Evolutionary conservation across 257 asterid species (phyloP).

Genomic region (Fraxinus pennsylvanica): DNA sequence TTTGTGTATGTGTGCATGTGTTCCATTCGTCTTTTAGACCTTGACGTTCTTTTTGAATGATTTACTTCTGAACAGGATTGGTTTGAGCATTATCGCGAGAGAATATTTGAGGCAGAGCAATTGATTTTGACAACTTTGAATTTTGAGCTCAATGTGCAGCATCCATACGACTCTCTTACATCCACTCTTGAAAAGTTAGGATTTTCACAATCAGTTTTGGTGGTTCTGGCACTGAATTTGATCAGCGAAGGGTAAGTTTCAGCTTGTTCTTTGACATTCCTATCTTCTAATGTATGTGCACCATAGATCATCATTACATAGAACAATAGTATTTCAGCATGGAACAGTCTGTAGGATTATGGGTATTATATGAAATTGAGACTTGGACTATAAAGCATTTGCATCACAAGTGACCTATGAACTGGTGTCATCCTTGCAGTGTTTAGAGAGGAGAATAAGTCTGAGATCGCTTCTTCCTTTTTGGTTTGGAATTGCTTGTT

Average conservation of each 20-base stretch:
- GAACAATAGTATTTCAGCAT: neutral
- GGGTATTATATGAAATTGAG: neutral
- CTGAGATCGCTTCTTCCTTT: constrained; percentile 4
- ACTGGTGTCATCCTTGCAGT: neutral
- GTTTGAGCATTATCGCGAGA: constrained; percentile 94
- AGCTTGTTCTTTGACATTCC: constrained; percentile 20
- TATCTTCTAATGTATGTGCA: neutral
- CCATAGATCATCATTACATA: neutral
- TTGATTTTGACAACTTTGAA: constrained; percentile 83
- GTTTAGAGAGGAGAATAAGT: constrained; percentile 2
- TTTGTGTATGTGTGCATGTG: neutral
- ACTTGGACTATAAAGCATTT: neutral
- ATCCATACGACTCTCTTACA: constrained; percentile 82
- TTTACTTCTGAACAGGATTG: constrained; percentile 66
- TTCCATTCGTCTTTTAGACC: neutral
- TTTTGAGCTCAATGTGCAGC: constrained; percentile 91
- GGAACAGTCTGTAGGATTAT: constrained; percentile 8
- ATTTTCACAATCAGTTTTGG: constrained; percentile 65
- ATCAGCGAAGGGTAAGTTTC: constrained; percentile 93
- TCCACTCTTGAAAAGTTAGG: constrained; percentile 89
- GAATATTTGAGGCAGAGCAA: constrained; percentile 82
- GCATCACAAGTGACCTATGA: neutral
- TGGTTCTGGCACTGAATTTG: constrained; percentile 79
- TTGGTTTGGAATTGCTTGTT: constrained; percentile 32
- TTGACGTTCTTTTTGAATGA: constrained; percentile 24